Conservation (phyloP, 768 basidiomycete genomes). For the Bullera alba region DNA sequence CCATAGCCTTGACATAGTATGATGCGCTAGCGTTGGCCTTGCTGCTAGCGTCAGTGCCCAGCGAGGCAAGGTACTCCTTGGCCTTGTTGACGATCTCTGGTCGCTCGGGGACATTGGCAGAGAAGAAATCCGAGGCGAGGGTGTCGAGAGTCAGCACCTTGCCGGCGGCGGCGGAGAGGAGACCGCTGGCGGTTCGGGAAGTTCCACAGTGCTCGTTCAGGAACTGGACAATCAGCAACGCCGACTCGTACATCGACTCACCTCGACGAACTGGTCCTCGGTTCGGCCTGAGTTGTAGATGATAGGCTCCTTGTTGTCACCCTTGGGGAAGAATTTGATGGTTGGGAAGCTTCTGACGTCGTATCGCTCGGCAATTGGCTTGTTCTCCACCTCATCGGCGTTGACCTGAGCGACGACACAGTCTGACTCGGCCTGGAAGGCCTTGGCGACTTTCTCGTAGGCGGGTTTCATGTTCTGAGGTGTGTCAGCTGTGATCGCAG, state of each 20-base stretch:
- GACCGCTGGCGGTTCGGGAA: slow-evolving; percentile 71
- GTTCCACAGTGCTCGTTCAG: slow-evolving; percentile 61
- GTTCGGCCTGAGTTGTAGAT: slow-evolving; percentile 65
- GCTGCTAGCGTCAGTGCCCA: slow-evolving; percentile 43
- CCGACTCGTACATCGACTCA: slow-evolving; percentile 3
- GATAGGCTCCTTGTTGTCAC: slow-evolving; percentile 54
- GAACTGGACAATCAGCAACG: slow-evolving; percentile 20
- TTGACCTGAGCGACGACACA: slow-evolving; percentile 86
- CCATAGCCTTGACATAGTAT: slow-evolving; percentile 86
- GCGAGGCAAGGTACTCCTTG: slow-evolving; percentile 26
- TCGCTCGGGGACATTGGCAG: slow-evolving; percentile 55
- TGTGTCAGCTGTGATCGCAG: background rate
- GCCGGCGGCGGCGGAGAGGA: slow-evolving; percentile 69
- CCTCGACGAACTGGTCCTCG: slow-evolving; percentile 44
- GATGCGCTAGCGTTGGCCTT: slow-evolving; percentile 49
- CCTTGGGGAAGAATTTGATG: slow-evolving; percentile 85
- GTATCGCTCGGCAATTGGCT: slow-evolving; percentile 62
- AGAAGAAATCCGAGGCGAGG: slow-evolving; percentile 68
- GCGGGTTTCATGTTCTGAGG: slow-evolving; percentile 62
- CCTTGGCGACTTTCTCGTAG: slow-evolving; percentile 73
- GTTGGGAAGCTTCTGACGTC: slow-evolving; percentile 79
- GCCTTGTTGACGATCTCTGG: slow-evolving; percentile 64
- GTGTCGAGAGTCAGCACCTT: slow-evolving; percentile 68
- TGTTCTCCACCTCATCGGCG: slow-evolving; percentile 76
- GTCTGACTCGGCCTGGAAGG: slow-evolving; percentile 69